Conservation (phyloP, 2,329 filamentous ascomycete species). For the Bimuria novae-zelandiae region DNA sequence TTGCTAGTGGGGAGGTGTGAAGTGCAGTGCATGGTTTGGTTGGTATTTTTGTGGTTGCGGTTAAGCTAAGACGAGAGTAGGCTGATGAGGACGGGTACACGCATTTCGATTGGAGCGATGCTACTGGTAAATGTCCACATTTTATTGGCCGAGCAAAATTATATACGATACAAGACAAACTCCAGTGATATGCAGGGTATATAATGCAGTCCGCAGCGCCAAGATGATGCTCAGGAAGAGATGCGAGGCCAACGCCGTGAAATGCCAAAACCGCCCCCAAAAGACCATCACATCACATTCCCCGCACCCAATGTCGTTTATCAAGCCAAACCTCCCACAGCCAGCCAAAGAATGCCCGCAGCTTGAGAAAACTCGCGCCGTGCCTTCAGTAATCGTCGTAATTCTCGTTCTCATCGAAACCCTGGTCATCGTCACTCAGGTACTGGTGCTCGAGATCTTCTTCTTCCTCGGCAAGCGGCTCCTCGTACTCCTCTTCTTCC, state of each 20-base stretch:
- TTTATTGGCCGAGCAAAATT: too few relatives aligned
- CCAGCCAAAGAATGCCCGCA: too few relatives aligned
- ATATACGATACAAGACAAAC: not conserved
- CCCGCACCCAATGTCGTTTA: not conserved
- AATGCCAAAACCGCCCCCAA: not conserved
- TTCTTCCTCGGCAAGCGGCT: conserved; percentile 46
- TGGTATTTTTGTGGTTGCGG: not conserved
- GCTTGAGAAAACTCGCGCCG: too few relatives aligned
- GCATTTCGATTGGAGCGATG: too few relatives aligned
- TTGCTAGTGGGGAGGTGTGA: conserved; percentile 3
- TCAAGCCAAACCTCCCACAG: too few relatives aligned
- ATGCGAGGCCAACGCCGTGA: not conserved
- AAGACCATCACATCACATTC: not conserved
- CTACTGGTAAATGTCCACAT: too few relatives aligned
- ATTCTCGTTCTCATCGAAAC: conserved; percentile 47
- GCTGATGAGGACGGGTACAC: too few relatives aligned
- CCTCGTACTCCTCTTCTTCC: conserved; percentile 40
- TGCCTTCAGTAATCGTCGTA: conserved; percentile 22
- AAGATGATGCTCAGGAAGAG: not conserved
- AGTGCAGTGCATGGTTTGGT: not conserved
- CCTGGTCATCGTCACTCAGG: conserved; percentile 50
- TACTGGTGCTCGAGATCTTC: conserved; percentile 48
- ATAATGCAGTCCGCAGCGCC: not conserved
- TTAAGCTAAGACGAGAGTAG: too few relatives aligned
- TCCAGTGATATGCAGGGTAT: not conserved